These are phyloP conservation scores for Ceratobasidium sp. DNA, from an alignment of 1,284 basidiomycete species.

Conservation along the genomic window DNA sequence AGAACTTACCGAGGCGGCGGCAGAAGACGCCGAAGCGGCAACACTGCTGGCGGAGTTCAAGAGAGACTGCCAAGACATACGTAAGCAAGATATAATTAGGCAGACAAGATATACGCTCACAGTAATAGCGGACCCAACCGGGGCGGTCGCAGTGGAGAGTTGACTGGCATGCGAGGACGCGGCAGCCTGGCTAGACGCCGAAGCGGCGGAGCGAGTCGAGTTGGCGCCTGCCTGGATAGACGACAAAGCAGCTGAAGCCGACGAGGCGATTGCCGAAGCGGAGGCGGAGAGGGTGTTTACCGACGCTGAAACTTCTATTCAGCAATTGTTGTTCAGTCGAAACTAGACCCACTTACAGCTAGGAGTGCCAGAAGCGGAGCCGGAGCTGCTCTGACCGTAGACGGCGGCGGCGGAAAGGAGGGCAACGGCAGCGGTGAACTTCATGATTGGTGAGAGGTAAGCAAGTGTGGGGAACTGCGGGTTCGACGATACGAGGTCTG, in stretches of 20 bases:
- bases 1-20: slow-evolving; percentile 31
- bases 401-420: slow-evolving; percentile 38
- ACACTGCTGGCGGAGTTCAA: slow-evolving; percentile 13
- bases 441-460: too few relatives aligned
- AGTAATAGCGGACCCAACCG: slow-evolving; percentile 1
- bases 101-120: not conserved
- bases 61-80: slow-evolving; percentile 12
- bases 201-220: slow-evolving; percentile 11
- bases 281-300: slow-evolving; percentile 20
- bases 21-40: slow-evolving; percentile 22
- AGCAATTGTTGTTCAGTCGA: not conserved
- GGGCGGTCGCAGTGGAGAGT: slow-evolving; percentile 16
- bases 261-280: not conserved
- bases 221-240: slow-evolving; percentile 14
- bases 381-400: slow-evolving; percentile 40
- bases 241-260: not conserved
- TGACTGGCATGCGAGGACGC: not conserved
- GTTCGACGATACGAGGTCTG: too few relatives aligned
- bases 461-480: not conserved
- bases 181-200: not conserved
- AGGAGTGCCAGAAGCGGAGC: not conserved
- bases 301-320: slow-evolving; percentile 10
- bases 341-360: slow-evolving; percentile 9
- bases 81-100: not conserved
- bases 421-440: slow-evolving; percentile 24